Conservation (phyloP, 2,329 filamentous ascomycete genomes). For the Aspergillus brunneoviolaceus region DNA sequence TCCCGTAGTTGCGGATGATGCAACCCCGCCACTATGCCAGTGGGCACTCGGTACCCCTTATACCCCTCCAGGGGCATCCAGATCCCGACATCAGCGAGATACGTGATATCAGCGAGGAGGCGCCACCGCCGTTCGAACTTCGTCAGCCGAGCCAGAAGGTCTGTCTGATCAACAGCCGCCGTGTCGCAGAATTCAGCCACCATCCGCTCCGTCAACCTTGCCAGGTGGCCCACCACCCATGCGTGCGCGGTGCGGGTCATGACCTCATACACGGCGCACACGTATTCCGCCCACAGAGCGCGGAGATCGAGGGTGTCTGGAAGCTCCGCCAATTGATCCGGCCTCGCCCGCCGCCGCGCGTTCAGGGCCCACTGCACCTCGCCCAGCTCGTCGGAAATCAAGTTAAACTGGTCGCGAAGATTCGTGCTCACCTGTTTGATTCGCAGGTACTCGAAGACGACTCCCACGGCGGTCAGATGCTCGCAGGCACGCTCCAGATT, state of each 20-base stretch:
- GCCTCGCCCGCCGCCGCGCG: conserved; percentile 2
- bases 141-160: no score
- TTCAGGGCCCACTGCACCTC: conserved; percentile 21
- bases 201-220: no score
- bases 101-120: no score
- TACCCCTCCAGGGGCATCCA: no score
- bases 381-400: conserved; percentile 21
- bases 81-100: no score
- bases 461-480: conserved; percentile 23
- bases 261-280: conserved; percentile 22
- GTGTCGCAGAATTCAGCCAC: no score
- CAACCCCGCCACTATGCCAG: no score
- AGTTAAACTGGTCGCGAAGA: conserved; percentile 27
- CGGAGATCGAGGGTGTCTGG: conserved; percentile 13
- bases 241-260: conserved; percentile 24
- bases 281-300: conserved; percentile 24
- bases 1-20: no score
- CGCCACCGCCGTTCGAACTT: no score
- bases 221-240: conserved; percentile 16
- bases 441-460: conserved; percentile 29
- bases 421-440: conserved; percentile 1
- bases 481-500: conserved; percentile 23
- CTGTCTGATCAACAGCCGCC: no score
- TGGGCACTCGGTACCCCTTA: no score
- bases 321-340: background rate